These are phyloP conservation scores for Leccinum fallax DNA, from an alignment of 1,284 basidiomycete genomes.

Conservation along the genomic window DNA sequence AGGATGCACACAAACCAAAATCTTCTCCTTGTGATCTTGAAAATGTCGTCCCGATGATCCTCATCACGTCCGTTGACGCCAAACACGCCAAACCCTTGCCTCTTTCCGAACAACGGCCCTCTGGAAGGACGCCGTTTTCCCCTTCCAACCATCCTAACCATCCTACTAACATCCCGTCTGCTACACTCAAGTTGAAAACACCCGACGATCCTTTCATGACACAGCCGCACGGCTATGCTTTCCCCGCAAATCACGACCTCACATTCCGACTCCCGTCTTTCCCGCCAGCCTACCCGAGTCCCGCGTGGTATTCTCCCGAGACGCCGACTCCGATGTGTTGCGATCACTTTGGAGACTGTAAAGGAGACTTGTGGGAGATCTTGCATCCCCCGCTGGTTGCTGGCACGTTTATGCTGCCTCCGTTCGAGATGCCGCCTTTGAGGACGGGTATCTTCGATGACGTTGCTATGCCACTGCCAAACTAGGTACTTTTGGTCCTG, in stretches of 20 bases:
- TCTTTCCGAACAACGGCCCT: constrained; percentile 11
- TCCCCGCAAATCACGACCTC: neutral
- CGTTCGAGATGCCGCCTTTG: constrained; percentile 31
- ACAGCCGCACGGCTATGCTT: neutral
- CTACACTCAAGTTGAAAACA: neutral
- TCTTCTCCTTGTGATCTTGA: constrained; percentile 1
- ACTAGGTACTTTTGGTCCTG: constrained; percentile 3
- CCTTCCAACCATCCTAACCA: constrained; percentile 10
- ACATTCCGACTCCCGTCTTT: constrained; percentile 22
- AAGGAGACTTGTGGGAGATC: constrained; percentile 31
- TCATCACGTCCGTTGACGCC: constrained; percentile 32
- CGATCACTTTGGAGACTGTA: constrained; percentile 28
- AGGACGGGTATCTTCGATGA: constrained; percentile 20
- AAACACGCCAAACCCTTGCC: constrained; percentile 27
- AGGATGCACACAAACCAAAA: neutral
- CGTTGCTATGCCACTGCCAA: neutral
- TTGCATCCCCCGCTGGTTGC: constrained; percentile 29
- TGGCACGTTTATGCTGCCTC: constrained; percentile 25
- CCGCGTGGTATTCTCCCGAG: constrained; percentile 12
- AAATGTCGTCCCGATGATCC: constrained; percentile 22
- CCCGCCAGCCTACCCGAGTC: neutral
- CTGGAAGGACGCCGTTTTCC: constrained; percentile 17
- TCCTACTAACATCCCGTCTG: neutral
- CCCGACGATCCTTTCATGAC: constrained; percentile 28
- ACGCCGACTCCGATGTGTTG: constrained; percentile 30